Base-by-base conservation (phyloP, 495 filamentous ascomycete species). In the Penicillium antarcticum region DNA sequence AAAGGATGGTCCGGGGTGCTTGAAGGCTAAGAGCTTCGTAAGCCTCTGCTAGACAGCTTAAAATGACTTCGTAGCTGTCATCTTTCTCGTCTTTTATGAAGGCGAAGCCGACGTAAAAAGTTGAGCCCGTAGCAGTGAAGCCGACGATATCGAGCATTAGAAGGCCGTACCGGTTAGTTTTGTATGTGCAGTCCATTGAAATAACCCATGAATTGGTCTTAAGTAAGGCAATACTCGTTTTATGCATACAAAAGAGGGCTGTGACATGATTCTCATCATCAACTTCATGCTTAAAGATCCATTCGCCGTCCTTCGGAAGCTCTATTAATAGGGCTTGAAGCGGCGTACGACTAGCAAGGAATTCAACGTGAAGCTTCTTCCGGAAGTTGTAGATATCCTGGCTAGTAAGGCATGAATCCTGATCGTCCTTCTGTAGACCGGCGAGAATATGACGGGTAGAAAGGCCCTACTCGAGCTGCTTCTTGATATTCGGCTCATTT, bases 121-220 rank as follows among this genome's bases (percentile, higher is more conserved):
- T 48, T 12, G 2, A 36, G 18, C 48, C 40, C 1, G 34, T 39
- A 16, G 44, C n/a, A 1, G 55, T 33, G 14, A 51, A 32, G 16
- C 56, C 46, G 21, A 54, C 45, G 23, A 61, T 58, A 46, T 61
- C 40, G 12, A 61, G 50, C 5, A 61, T 26, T 13, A 45, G 58
- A 11, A 61, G 38, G 13, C 47, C 36, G 34, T 62, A 63, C 21
- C 14, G 31, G 36, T 63, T 63, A 1, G 53, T 57, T 18, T 57
- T 53, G 17, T 61, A 61, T 1, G 45, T 63, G 31, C 19, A 49
- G 23, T 55, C 45, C 17, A 55, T 55, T 3, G 24, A 44, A 26
- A 55, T 3, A 33, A 55, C 47, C 32, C 19, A 47, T 23, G 29
- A 16, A 39, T 55, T 17, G 2, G 2, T 5, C 10, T 34, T 5